These are phyloP conservation scores for Exidia glandulosa DNA, from an alignment of 768 basidiomycete genomes.

Conservation along the genomic window DNA sequence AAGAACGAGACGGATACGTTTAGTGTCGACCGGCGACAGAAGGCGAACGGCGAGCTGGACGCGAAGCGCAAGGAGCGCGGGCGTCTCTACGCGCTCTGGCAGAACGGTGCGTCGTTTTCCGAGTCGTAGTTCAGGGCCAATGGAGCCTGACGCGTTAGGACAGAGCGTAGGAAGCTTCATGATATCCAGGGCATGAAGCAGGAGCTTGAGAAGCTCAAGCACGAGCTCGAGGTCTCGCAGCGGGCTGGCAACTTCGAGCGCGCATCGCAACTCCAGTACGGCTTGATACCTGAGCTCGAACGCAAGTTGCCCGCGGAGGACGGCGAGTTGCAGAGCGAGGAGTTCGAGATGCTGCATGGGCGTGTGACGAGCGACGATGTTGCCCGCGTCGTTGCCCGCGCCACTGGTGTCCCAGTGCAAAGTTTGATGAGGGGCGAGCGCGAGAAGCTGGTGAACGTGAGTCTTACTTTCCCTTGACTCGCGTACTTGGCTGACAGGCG, in stretches of 20 bases:
- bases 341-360: constrained; percentile 66
- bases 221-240: constrained; percentile 80
- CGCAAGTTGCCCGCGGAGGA: constrained; percentile 49
- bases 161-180: constrained; percentile 60
- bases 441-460: constrained; percentile 78
- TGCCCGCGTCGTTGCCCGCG: constrained; percentile 74
- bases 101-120: no score
- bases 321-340: constrained; percentile 38
- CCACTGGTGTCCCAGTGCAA: constrained; percentile 86
- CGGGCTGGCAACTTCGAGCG: constrained; percentile 78
- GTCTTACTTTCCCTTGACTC: constrained; percentile 16
- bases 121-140: neutral
- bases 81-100: constrained; percentile 56
- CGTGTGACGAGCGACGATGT: constrained; percentile 86
- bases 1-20: constrained; percentile 83
- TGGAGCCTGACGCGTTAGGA: no score
- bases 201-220: constrained; percentile 70
- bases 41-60: constrained; percentile 54
- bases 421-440: constrained; percentile 81
- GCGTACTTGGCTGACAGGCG: neutral
- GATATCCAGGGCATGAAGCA: constrained; percentile 63
- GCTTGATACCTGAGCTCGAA: constrained; percentile 75
- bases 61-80: constrained; percentile 53
- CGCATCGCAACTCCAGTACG: constrained; percentile 74
- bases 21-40: constrained; percentile 58